These are phyloP conservation scores for Aspergillus terreus DNA, from an alignment of 2,329 filamentous ascomycete species.

Conservation along the genomic window DNA sequence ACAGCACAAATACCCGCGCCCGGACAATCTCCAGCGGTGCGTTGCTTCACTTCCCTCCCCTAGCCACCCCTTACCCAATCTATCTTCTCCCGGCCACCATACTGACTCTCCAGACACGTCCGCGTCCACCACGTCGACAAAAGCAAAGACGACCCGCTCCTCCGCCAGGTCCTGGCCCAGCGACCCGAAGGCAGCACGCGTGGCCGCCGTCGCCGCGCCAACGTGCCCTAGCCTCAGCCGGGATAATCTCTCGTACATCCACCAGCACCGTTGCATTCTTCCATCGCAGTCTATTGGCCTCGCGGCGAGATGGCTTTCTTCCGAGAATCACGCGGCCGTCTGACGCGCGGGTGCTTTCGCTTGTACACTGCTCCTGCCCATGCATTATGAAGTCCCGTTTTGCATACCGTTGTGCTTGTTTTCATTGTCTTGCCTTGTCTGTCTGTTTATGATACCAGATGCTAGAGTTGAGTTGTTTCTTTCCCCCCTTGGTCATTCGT, in stretches of 20 bases:
- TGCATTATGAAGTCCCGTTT: neutral
- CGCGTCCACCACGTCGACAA: slow-evolving; percentile 88
- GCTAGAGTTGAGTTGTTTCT: slow-evolving; percentile 3
- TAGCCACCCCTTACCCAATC: neutral
- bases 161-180: slow-evolving; percentile 82
- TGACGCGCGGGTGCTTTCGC: neutral
- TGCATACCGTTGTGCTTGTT: neutral
- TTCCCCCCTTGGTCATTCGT: neutral
- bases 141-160: slow-evolving; percentile 75
- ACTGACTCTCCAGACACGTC: slow-evolving; percentile 64
- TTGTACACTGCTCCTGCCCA: neutral
- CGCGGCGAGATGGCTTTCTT: neutral
- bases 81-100: neutral
- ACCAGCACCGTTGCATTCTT: neutral
- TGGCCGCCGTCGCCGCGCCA: slow-evolving; percentile 65
- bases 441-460: slow-evolving; percentile 15
- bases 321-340: neutral
- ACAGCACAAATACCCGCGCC: slow-evolving; percentile 90
- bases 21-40: slow-evolving; percentile 92
- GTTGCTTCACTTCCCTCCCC: slow-evolving; percentile 18
- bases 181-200: slow-evolving; percentile 78
- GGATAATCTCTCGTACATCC: too few relatives aligned
- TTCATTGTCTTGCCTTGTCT: neutral
- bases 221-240: slow-evolving; percentile 16
- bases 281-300: neutral